Evolutionary conservation across 1,139 yeast genomes (phyloP).

Genomic region (Saccharomyces hybrid): DNA sequence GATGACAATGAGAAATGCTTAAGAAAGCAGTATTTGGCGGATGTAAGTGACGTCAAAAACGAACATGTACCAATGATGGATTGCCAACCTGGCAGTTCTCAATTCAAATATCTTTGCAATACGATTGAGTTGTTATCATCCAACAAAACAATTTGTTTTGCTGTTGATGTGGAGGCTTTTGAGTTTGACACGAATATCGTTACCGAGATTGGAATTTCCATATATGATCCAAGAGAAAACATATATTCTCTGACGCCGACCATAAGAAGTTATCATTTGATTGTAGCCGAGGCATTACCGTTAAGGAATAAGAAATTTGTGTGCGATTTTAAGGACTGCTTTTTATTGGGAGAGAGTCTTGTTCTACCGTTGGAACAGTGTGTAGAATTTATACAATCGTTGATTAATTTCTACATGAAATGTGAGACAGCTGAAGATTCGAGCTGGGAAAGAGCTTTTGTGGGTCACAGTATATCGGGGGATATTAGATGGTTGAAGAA

Average conservation of each 20-base stretch:
- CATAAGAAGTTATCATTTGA: constrained; percentile 45
- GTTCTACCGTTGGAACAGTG: constrained; percentile 38
- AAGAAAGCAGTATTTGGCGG: constrained; percentile 1
- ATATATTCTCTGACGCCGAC: constrained; percentile 23
- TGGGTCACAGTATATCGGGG: constrained; percentile 64
- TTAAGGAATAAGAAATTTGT: constrained; percentile 52
- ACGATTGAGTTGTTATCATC: constrained; percentile 24
- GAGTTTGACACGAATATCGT: constrained; percentile 42
- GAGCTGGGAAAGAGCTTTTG: constrained; percentile 38
- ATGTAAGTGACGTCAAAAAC: constrained; percentile 10
- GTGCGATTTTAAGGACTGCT: constrained; percentile 52
- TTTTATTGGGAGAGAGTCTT: constrained; percentile 48
- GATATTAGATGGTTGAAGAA: constrained; percentile 49
- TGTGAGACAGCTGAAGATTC: constrained; percentile 17
- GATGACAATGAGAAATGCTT: constrained; percentile 1
- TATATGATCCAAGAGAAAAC: constrained; percentile 50
- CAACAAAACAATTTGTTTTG: constrained; percentile 37
- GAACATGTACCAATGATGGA: constrained; percentile 20
- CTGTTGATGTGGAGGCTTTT: constrained; percentile 62
- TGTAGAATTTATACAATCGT: constrained; percentile 35
- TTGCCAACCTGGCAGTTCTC: constrained; percentile 19
- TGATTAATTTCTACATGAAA: constrained; percentile 40
- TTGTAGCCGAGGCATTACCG: constrained; percentile 44
- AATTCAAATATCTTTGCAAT: constrained; percentile 21
- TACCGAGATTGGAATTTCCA: constrained; percentile 63